Base-by-base conservation (phyloP, 2,329 filamentous ascomycete genomes). In the Drechslerella dactyloides region DNA sequence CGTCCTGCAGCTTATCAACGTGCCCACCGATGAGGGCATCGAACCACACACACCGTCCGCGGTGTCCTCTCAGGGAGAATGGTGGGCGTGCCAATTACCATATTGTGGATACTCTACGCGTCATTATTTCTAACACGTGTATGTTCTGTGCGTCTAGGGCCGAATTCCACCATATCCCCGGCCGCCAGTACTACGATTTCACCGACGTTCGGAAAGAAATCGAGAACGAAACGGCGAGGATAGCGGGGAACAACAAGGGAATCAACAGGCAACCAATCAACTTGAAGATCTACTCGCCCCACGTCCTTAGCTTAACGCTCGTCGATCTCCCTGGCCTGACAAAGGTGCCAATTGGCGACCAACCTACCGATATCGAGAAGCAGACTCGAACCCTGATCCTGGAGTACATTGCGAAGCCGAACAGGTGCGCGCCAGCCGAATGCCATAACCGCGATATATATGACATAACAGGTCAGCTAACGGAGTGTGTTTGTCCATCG, bases 181-280 rank as follows among this genome's bases (percentile, higher is more conserved):
- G 92, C 77, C 87, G 92, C 77, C 89, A 87, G 77, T 96, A 96
- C 82, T 91, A 89, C 76, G 91, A 97, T 80, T 99, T 99, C 81
- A 85, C 85, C 77, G 90, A 96, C 79, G 93, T 99, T 76, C 94
- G 96, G 81, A 87, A 90, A 78, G 94, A 99, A 82, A 97, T 99
- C 77, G 94, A 97, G 82, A 93, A 91, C 74, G 94, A 99, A 82
- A 99, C 96, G 19, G 87, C 91, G 69, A 88, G 94, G 77, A 96
- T 99, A 82, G 90, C 90, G 69, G 94, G 94, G 77, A 96, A 86
- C 82, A 99, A 99, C 83, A 97, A 97, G 82, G 94, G 94, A 77
- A 99, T 99, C 83, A 97, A 96, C 80, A 85, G 94, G 74, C 91
- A 96, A 79, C 92, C 94, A 69, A 99, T 99, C 80, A 97, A 99